phyloP scores from a whole-genome alignment of 208 protist genomes.

The Leishmania amazonensis region DNA sequence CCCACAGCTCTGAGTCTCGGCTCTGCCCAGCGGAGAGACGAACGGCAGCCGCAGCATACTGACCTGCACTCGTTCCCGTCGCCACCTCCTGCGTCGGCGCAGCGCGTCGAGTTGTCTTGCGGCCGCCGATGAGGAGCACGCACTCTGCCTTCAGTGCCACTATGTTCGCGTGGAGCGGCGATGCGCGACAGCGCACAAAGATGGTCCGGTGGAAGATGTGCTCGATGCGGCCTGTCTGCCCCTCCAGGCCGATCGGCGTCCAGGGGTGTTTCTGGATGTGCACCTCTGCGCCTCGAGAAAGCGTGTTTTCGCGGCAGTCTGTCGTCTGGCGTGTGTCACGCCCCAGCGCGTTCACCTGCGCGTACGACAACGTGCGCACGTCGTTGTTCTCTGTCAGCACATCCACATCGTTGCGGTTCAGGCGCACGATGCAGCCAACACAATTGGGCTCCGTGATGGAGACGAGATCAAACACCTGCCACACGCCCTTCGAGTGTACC shows the following conservation, averaged over 20 bases:
- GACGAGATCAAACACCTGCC: constrained; percentile 87
- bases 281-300: constrained; percentile 78
- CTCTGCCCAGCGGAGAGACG: constrained; percentile 39
- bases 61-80: background rate
- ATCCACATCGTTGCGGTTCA: constrained; percentile 68
- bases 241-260: constrained; percentile 68
- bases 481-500: constrained; percentile 68
- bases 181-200: constrained; percentile 76
- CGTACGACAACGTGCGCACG: constrained; percentile 62
- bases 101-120: constrained; percentile 59
- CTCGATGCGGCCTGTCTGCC: constrained; percentile 81
- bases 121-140: constrained; percentile 73
- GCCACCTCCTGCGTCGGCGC: constrained; percentile 6
- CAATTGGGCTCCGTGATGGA: constrained; percentile 61
- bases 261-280: constrained; percentile 57
- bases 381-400: constrained; percentile 87
- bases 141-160: constrained; percentile 66
- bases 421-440: constrained; percentile 77
- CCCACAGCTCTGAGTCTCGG: constrained; percentile 34
- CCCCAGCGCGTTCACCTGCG: constrained; percentile 67
- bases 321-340: constrained; percentile 60
- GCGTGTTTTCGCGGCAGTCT: constrained; percentile 74
- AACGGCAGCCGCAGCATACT: constrained; percentile 41
- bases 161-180: constrained; percentile 73
- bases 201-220: constrained; percentile 84